These are phyloP conservation scores for Coemansia sp. DNA, from an alignment of 192 early-diverging fungal species.

Conservation along the genomic window DNA sequence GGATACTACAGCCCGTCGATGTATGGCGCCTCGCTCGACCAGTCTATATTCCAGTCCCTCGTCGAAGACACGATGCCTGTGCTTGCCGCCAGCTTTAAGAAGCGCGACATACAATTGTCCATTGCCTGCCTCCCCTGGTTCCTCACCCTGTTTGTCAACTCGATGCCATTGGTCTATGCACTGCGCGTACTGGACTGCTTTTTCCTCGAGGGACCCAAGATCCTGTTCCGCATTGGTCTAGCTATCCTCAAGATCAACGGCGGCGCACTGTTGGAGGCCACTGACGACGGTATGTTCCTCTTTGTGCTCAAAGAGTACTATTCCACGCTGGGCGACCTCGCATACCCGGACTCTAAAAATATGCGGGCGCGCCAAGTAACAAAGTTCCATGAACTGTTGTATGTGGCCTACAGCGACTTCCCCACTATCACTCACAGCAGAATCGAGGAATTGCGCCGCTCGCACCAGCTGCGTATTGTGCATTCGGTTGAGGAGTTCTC, in stretches of 20 bases:
- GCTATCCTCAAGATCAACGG: conserved; percentile 96
- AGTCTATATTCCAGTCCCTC: conserved; percentile 90
- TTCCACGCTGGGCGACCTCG: conserved; percentile 72
- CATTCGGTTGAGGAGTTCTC: conserved; percentile 93
- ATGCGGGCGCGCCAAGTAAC: conserved; percentile 63
- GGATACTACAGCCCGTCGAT: conserved; percentile 98
- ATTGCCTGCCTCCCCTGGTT: conserved; percentile 99
- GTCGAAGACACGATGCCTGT: conserved; percentile 92
- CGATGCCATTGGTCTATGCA: conserved; percentile 88
- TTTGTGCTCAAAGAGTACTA: conserved; percentile 89
- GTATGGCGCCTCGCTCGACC: conserved; percentile 96
- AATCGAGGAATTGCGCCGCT: conserved; percentile 78
- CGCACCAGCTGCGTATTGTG: conserved; percentile 86
- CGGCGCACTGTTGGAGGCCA: conserved; percentile 64
- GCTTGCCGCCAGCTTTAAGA: conserved; percentile 79
- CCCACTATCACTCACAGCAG: conserved; percentile 73
- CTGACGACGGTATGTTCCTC: conserved; percentile 80
- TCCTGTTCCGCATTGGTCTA: conserved; percentile 92
- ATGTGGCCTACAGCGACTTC: conserved; percentile 90
- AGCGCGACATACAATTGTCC: conserved; percentile 91
- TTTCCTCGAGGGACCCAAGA: conserved; percentile 94
- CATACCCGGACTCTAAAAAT: conserved; percentile 63
- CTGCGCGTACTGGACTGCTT: conserved; percentile 94
- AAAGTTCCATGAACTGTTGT: conserved; percentile 91
- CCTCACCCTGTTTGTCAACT: conserved; percentile 94